Percentiles rank a stretch among this genome's conserved stretches.
Evolutionary conservation across 2,329 filamentous ascomycete species (phyloP).

Genomic region (Penicillium sp.): DNA sequence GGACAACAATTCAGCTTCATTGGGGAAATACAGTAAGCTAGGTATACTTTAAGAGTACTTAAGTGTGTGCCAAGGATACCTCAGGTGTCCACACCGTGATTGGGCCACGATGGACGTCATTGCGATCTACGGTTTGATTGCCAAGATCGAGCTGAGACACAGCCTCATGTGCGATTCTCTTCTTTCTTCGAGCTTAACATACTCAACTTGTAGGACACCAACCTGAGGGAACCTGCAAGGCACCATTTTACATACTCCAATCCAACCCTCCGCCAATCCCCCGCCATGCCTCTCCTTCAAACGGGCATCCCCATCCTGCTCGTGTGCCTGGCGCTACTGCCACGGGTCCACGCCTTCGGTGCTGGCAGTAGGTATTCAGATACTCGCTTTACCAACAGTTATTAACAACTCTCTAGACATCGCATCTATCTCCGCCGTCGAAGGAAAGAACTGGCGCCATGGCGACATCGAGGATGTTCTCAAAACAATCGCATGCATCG

Average conservation of each 20-base stretch:
- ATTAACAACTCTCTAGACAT: slow-evolving; percentile 37
- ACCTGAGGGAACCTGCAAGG: neutral
- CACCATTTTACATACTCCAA: neutral
- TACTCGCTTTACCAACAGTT: neutral
- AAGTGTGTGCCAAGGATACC: neutral
- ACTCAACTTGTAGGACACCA: neutral
- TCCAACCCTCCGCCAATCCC: neutral
- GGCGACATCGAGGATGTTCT: slow-evolving; percentile 78
- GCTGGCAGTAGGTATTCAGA: slow-evolving; percentile 42
- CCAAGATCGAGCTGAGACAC: slow-evolving; percentile 17
- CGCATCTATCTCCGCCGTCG: slow-evolving; percentile 51
- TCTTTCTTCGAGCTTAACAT: neutral
- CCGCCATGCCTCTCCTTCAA: slow-evolving; percentile 21
- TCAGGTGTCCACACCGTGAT: neutral
- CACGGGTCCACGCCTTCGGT: slow-evolving; percentile 45
- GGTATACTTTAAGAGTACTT: too few relatives aligned
- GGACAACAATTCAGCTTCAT: neutral
- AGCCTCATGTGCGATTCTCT: neutral
- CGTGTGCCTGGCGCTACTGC: slow-evolving; percentile 37
- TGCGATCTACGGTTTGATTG: slow-evolving; percentile 4
- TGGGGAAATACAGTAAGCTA: too few relatives aligned
- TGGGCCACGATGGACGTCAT: slow-evolving; percentile 11
- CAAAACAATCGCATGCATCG: slow-evolving; percentile 71
- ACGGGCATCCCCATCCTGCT: slow-evolving; percentile 35
- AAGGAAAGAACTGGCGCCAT: slow-evolving; percentile 55